Conservation (phyloP, 2,329 filamentous ascomycete genomes). For the Arachnopeziza araneosa region DNA sequence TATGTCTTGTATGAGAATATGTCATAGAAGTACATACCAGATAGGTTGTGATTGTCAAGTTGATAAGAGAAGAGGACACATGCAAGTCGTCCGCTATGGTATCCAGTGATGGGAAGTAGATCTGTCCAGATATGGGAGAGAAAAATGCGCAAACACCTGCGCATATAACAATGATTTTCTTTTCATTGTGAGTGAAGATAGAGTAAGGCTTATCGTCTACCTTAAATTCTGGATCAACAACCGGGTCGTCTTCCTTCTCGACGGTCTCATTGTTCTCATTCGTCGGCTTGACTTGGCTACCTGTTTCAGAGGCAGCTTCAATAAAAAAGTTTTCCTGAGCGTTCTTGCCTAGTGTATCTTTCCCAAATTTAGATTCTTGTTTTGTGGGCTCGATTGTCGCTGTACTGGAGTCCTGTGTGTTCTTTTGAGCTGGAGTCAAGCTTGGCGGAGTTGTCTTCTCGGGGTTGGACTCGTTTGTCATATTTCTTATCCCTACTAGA, state of each 20-base stretch:
- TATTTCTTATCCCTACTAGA: no score
- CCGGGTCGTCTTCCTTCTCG: neutral
- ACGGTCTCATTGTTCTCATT: neutral
- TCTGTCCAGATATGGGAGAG: slow-evolving; percentile 9
- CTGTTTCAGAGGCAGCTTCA: neutral
- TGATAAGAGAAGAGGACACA: neutral
- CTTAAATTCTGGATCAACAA: neutral
- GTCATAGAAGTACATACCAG: neutral
- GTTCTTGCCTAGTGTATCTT: neutral
- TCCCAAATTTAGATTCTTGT: no score
- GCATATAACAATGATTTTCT: slow-evolving; percentile 2
- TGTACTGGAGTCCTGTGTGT: no score
- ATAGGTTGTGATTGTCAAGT: neutral
- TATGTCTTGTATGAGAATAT: neutral
- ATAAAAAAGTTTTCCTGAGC: neutral
- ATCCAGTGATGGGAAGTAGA: neutral
- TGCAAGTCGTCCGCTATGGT: neutral
- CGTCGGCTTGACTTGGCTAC: neutral
- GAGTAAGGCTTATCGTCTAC: neutral
- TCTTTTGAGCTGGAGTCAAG: no score
- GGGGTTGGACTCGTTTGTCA: no score
- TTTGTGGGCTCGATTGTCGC: no score
- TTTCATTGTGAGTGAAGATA: neutral
- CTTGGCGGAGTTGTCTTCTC: no score
- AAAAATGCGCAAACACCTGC: slow-evolving; percentile 12